Percentiles rank a stretch among this genome's conserved stretches.
phyloP scores from a whole-genome alignment of 2,329 filamentous ascomycete genomes.

The Geosmithia flava region DNA sequence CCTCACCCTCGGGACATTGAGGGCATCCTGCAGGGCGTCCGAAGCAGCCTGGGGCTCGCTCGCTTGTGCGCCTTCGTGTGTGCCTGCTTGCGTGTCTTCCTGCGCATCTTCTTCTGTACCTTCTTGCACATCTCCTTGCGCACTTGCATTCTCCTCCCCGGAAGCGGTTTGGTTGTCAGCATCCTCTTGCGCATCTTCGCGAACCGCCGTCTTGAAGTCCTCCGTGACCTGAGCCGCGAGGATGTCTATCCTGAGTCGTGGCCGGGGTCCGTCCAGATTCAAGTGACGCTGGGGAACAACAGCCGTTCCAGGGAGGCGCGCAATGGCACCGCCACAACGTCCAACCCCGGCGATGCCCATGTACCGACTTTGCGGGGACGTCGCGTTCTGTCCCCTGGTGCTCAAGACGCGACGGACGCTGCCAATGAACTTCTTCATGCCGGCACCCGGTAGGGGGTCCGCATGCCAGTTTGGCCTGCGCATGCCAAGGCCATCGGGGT shows the following conservation, averaged over 20 bases:
- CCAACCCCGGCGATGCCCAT: neutral
- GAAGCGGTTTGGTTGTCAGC: neutral
- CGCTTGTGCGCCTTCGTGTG: no score
- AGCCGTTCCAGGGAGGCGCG: slow-evolving; percentile 46
- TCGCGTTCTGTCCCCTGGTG: slow-evolving; percentile 34
- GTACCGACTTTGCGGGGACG: slow-evolving; percentile 10
- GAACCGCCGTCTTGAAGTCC: slow-evolving; percentile 66
- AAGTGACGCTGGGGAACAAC: slow-evolving; percentile 43
- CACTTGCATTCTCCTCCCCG: no score
- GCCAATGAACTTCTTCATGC: slow-evolving; percentile 76
- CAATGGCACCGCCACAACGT: slow-evolving; percentile 30
- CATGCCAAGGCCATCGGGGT: slow-evolving; percentile 12
- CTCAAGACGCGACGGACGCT: slow-evolving; percentile 76
- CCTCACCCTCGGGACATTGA: slow-evolving; percentile 10
- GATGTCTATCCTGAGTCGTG: slow-evolving; percentile 62
- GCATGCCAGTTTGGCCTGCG: neutral
- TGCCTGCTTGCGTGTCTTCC: no score
- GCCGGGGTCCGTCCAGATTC: slow-evolving; percentile 27
- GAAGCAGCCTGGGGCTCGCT: neutral
- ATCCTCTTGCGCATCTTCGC: slow-evolving; percentile 37
- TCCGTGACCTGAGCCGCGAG: slow-evolving; percentile 68
- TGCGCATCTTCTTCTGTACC: no score
- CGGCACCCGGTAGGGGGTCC: slow-evolving; percentile 54
- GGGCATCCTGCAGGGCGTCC: neutral
- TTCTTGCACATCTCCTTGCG: no score